Percentiles rank a stretch among this genome's conserved stretches.
phyloP scores from a whole-genome alignment of 257 asterid species.

The Solanum chiquidenum region DNA sequence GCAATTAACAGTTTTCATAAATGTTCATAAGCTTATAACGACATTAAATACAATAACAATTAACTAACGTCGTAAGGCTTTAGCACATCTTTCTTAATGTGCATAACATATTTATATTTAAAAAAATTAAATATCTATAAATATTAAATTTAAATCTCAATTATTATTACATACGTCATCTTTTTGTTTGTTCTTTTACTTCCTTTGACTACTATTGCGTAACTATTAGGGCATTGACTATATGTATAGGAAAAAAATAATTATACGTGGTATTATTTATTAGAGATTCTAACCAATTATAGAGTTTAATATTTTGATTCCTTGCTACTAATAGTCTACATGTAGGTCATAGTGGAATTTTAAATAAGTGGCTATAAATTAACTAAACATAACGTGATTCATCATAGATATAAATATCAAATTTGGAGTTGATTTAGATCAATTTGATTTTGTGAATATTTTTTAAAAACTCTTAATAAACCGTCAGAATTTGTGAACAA shows the following conservation, averaged over 20 bases:
- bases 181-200: background rate
- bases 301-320: background rate
- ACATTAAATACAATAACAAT: too few relatives aligned
- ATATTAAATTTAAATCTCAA: too few relatives aligned
- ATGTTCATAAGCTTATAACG: too few relatives aligned
- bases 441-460: background rate
- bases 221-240: background rate
- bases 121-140: too few relatives aligned
- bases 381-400: background rate
- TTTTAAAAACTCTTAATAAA: background rate
- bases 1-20: too few relatives aligned
- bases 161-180: too few relatives aligned
- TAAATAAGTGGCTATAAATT: background rate
- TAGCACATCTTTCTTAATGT: too few relatives aligned
- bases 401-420: background rate
- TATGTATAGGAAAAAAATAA: background rate
- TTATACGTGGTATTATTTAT: background rate
- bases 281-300: background rate
- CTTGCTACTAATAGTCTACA: background rate
- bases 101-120: too few relatives aligned
- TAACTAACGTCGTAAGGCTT: too few relatives aligned
- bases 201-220: background rate
- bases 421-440: background rate
- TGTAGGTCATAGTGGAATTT: background rate
- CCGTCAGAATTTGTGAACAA: background rate